Conservation (phyloP, 352 stramenopile species). For the Phytophthora hybrid region DNA sequence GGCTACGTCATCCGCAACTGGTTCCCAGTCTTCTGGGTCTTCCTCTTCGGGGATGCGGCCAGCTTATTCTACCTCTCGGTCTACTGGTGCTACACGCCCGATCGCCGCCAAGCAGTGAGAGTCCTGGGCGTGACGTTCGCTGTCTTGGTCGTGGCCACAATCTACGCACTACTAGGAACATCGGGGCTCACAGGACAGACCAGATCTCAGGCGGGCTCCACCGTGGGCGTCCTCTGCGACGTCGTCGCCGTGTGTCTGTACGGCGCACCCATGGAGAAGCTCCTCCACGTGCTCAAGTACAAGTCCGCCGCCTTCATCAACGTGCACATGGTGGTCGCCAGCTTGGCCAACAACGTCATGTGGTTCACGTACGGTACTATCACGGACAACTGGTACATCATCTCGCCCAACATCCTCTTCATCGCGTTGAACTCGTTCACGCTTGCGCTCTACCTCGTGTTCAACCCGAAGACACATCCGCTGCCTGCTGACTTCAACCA, state of each 20-base stretch:
- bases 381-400: constrained; percentile 36
- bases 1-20: constrained; percentile 52
- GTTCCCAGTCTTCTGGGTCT: constrained; percentile 51
- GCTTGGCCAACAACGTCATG: constrained; percentile 51
- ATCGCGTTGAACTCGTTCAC: constrained; percentile 34
- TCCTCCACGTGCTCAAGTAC: constrained; percentile 51
- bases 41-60: constrained; percentile 38
- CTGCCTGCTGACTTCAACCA: constrained; percentile 20
- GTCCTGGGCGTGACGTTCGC: constrained; percentile 25
- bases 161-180: constrained; percentile 45
- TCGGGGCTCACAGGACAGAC: constrained; percentile 38
- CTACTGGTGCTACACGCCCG: constrained; percentile 30
- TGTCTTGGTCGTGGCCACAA: constrained; percentile 28
- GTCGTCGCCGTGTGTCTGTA: constrained; percentile 40
- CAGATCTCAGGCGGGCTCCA: constrained; percentile 31
- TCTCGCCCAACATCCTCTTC: constrained; percentile 39
- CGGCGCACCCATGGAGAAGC: constrained; percentile 49
- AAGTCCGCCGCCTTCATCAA: constrained; percentile 49
- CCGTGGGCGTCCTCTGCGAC: constrained; percentile 38
- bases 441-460: constrained; percentile 31
- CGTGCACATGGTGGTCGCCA: constrained; percentile 52
- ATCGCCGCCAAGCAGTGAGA: constrained; percentile 28
- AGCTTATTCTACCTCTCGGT: no score
- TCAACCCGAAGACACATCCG: constrained; percentile 34
- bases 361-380: constrained; percentile 55